Percentiles rank a stretch among this genome's conserved stretches.
Evolutionary conservation across 75 land plant genomes (phyloP).

Genomic region (Adiantum capillusveneris): DNA sequence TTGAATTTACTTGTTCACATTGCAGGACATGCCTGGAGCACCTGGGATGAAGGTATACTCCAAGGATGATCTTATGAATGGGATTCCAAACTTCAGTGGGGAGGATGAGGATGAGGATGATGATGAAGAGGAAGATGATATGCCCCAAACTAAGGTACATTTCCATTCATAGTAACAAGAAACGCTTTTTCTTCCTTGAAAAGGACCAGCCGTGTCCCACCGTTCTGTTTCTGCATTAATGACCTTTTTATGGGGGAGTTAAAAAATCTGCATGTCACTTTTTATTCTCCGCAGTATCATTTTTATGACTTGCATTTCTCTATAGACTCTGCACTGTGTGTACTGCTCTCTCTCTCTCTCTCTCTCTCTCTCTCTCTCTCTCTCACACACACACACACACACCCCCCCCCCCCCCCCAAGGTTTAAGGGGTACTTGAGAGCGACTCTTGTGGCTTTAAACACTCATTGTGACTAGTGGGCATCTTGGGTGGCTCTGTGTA

Average conservation of each 20-base stretch:
- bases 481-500: too few species aligned
- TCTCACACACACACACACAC: too few species aligned
- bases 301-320: background rate
- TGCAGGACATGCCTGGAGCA: slow-evolving; percentile 96
- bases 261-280: background rate
- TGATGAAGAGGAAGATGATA: slow-evolving; percentile 66
- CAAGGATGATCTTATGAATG: slow-evolving; percentile 74
- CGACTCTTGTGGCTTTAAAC: too few species aligned
- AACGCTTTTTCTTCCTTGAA: background rate
- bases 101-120: slow-evolving; percentile 81
- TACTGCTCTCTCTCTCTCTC: too few species aligned
- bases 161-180: background rate
- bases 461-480: too few species aligned
- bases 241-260: background rate
- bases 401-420: too few species aligned
- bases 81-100: slow-evolving; percentile 32
- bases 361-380: too few species aligned
- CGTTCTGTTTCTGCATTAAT: background rate
- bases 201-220: background rate
- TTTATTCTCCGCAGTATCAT: background rate
- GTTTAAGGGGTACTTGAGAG: too few species aligned
- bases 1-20: too few species aligned
- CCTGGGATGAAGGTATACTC: slow-evolving; percentile 94
- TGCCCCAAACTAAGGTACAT: background rate
- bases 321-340: too few species aligned